These are phyloP conservation scores for Aegilops tauschii DNA, from an alignment of 176 grass and related monocot genomes.

Conservation along the genomic window DNA sequence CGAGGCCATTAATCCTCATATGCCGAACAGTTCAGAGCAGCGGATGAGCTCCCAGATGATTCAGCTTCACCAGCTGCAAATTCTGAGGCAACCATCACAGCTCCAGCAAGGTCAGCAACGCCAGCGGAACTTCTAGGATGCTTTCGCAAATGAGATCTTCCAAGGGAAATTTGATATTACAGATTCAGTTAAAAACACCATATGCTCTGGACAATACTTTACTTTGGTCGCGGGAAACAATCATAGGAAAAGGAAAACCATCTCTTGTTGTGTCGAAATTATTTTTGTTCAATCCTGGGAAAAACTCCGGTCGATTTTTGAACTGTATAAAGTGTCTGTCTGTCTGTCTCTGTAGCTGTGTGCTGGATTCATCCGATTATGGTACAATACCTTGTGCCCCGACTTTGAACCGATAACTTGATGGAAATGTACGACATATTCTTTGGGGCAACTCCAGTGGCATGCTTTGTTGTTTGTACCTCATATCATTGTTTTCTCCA, in stretches of 20 bases:
- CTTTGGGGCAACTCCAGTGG: neutral
- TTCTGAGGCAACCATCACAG: conserved; percentile 41
- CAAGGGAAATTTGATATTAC: neutral
- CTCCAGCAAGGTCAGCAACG: conserved; percentile 35
- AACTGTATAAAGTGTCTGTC: conserved; percentile 11
- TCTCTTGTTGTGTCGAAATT: neutral
- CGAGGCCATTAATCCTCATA: conserved; percentile 46
- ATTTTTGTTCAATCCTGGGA: conserved; percentile 28
- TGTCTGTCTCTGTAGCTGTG: neutral
- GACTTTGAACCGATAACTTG: neutral
- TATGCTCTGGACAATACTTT: conserved; percentile 22
- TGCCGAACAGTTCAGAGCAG: conserved; percentile 25
- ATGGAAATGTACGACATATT: neutral
- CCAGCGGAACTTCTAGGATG: conserved; percentile 23
- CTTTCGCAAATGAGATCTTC: conserved; percentile 17
- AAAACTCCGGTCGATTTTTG: neutral
- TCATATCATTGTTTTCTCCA: neutral
- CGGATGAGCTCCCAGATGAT: conserved; percentile 56
- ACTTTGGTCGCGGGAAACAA: neutral
- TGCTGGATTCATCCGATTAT: neutral
- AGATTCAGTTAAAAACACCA: conserved; percentile 19
- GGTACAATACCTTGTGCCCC: neutral
- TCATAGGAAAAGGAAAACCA: neutral
- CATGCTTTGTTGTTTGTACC: neutral
- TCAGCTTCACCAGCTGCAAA: conserved; percentile 51